Conservation (phyloP, 2,329 filamentous ascomycete genomes). For the Pleoardoris graminearum region DNA sequence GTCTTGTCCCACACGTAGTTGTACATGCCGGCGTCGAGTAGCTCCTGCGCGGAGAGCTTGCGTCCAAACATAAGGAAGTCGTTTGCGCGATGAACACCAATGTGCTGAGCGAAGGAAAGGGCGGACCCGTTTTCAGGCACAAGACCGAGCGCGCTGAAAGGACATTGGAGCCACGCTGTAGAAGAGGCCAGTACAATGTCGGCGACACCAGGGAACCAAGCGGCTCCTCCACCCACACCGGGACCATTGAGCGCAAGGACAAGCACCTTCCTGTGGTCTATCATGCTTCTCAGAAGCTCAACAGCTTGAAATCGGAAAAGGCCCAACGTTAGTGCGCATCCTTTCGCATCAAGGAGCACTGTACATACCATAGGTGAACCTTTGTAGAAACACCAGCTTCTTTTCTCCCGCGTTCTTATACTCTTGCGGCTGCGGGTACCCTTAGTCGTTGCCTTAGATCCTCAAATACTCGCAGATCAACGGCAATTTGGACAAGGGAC, state of each 20-base stretch:
- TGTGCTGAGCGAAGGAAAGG: slow-evolving; percentile 51
- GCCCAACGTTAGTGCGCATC: no score
- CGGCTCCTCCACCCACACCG: slow-evolving; percentile 55
- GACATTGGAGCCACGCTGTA: slow-evolving; percentile 53
- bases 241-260: slow-evolving; percentile 57
- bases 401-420: slow-evolving; percentile 37
- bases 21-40: slow-evolving; percentile 51
- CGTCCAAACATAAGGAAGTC: slow-evolving; percentile 58
- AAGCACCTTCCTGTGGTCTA: slow-evolving; percentile 57
- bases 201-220: slow-evolving; percentile 55
- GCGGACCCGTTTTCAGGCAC: slow-evolving; percentile 56
- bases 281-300: slow-evolving; percentile 51
- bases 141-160: slow-evolving; percentile 53
- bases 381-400: slow-evolving; percentile 33
- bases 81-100: slow-evolving; percentile 56
- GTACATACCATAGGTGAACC: slow-evolving; percentile 39
- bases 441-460: slow-evolving; percentile 14
- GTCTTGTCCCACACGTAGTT: slow-evolving; percentile 51
- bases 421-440: slow-evolving; percentile 10
- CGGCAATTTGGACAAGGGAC: slow-evolving; percentile 1
- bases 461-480: neutral
- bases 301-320: slow-evolving; percentile 14
- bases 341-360: no score
- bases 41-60: slow-evolving; percentile 50
- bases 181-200: slow-evolving; percentile 55